phyloP scores from a whole-genome alignment of 75 land plant species.

The Larix kaempferi region DNA sequence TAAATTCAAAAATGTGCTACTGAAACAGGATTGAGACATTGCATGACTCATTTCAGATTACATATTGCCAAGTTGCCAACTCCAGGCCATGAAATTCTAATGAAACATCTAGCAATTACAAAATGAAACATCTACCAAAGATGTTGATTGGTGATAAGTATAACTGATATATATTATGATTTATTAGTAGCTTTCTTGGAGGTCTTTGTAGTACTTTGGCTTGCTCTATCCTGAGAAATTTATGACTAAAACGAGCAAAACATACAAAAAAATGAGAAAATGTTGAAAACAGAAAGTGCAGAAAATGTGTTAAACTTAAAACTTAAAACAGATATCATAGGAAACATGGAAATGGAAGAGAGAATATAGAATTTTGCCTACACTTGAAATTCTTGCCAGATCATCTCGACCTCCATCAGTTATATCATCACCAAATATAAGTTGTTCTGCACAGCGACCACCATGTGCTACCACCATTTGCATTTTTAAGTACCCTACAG shows the following conservation, averaged over 20 bases:
- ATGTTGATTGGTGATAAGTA: too few relatives aligned
- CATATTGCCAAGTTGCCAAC: too few relatives aligned
- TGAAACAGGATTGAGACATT: too few relatives aligned
- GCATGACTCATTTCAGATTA: too few relatives aligned
- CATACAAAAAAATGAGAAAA: background rate
- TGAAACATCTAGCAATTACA: too few relatives aligned
- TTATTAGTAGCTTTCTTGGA: background rate
- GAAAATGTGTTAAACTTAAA: background rate
- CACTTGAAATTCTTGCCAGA: constrained; percentile 75
- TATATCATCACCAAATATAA: constrained; percentile 78
- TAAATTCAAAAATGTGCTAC: background rate
- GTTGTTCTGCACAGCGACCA: constrained; percentile 90
- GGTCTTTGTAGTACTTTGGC: background rate
- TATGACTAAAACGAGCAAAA: background rate
- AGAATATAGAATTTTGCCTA: constrained; percentile 8
- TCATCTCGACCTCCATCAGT: constrained; percentile 94
- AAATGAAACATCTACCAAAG: too few relatives aligned
- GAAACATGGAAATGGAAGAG: constrained; percentile 1
- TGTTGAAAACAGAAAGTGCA: background rate
- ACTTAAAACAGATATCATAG: background rate
- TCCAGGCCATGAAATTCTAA: too few relatives aligned
- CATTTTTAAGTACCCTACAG: constrained; percentile 94
- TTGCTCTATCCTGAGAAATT: background rate
- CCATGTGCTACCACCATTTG: constrained; percentile 99
- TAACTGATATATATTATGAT: too few relatives aligned